Evolutionary conservation across 2,329 filamentous ascomycete species (phyloP).

Genomic region (Hypoxylon sp.): DNA sequence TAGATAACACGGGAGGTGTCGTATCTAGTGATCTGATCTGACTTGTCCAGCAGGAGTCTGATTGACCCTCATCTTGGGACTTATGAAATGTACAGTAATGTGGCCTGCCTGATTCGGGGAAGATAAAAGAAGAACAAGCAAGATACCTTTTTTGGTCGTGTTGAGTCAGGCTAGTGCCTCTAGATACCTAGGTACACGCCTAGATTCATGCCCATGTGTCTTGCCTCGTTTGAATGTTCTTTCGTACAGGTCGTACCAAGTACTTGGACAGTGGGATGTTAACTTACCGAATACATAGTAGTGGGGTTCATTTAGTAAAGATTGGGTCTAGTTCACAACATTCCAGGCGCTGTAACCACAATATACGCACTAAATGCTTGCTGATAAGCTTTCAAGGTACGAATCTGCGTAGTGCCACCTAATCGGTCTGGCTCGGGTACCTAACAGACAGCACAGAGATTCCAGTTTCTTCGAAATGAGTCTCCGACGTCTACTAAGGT

Average conservation of each 20-base stretch:
- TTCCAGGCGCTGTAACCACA: constrained; percentile 31
- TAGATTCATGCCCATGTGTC: constrained; percentile 6
- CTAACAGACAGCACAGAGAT: neutral
- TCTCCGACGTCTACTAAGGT: neutral
- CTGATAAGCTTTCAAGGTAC: constrained; percentile 29
- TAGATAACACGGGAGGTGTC: constrained; percentile 34
- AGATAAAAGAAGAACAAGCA: constrained; percentile 31
- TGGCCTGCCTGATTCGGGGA: constrained; percentile 46
- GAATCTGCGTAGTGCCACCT: constrained; percentile 11
- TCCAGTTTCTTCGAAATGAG: constrained; percentile 31
- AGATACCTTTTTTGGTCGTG: constrained; percentile 21
- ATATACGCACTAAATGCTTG: constrained; percentile 17
- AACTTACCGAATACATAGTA: constrained; percentile 9
- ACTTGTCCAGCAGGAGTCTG: constrained; percentile 39
- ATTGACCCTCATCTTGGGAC: constrained; percentile 32
- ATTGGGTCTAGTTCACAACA: constrained; percentile 3
- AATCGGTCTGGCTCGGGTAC: constrained; percentile 15
- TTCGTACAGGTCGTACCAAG: constrained; percentile 4
- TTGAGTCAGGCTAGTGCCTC: constrained; percentile 38
- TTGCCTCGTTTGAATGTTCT: neutral
- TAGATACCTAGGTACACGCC: constrained; percentile 22
- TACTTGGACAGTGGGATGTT: constrained; percentile 25
- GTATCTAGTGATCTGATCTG: constrained; percentile 34
- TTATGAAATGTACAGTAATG: constrained; percentile 14
- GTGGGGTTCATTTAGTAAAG: constrained; percentile 25